phyloP scores from a whole-genome alignment of 1,139 yeast genomes.

The Meyerozyma elateridarum region DNA sequence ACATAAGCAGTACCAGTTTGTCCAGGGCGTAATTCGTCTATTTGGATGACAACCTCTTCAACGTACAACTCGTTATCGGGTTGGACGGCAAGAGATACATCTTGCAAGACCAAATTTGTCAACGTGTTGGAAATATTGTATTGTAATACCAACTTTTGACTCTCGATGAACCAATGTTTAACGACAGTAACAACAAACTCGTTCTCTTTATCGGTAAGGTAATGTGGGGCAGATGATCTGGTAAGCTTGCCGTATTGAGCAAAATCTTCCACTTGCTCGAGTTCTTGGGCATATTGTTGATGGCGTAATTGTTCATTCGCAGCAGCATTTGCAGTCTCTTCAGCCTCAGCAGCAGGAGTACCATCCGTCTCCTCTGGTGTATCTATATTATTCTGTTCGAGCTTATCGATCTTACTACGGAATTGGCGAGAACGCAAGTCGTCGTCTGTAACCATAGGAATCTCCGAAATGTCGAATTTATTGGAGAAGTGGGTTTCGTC shows the following conservation, averaged over 20 bases:
- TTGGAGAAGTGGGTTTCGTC: constrained; percentile 53
- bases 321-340: constrained; percentile 14
- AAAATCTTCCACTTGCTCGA: constrained; percentile 66
- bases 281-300: constrained; percentile 64
- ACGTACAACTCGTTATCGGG: constrained; percentile 55
- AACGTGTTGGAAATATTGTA: constrained; percentile 83
- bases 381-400: constrained; percentile 30
- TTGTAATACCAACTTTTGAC: constrained; percentile 76
- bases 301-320: constrained; percentile 45
- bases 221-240: constrained; percentile 63
- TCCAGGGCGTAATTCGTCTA: constrained; percentile 68
- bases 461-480: constrained; percentile 67
- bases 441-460: constrained; percentile 61
- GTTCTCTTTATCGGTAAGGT: constrained; percentile 87
- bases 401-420: constrained; percentile 52
- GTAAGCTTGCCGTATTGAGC: constrained; percentile 67
- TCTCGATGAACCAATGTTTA: constrained; percentile 68
- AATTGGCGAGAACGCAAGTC: constrained; percentile 60
- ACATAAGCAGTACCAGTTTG: constrained; percentile 75
- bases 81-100: constrained; percentile 70
- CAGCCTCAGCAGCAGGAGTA: constrained; percentile 10
- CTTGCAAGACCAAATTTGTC: constrained; percentile 66
- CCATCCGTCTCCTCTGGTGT: constrained; percentile 17
- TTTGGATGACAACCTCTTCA: constrained; percentile 73
- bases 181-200: constrained; percentile 86